Base-by-base conservation (phyloP, 805 yeast species). In the Sporopachydermia lactativora region DNA sequence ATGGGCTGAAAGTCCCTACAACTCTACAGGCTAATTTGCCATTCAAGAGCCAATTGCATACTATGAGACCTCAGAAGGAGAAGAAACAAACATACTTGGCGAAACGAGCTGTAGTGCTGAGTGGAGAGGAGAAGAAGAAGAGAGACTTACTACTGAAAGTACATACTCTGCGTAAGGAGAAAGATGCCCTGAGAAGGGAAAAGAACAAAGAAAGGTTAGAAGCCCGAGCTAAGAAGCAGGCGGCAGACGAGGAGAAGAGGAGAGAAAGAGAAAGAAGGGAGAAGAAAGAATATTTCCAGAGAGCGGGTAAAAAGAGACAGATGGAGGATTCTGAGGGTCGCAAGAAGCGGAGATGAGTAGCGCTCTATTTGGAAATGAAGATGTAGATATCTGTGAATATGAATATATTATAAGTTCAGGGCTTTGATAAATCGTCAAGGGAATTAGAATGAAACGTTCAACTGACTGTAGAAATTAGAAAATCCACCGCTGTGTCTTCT, bases 71-170 rank as follows among this genome's bases (percentile, higher is more conserved):
- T 18, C 92, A 82, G 60, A 77, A 72, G 66, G 47, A 48, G 45
- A 48, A 52, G 47, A 79, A 81, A 60, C 69, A 73, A 53, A 77
- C 95, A 0, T 92, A 89, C 55, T 57, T 81, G 73, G 73, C 70
- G 42, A 92, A 86, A 66, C 76, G 98, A 54, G 98, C 98, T 1
- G 96, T 92, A 41, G 92, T 92, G 4, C 62, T 88, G 34, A 82
- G 78, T 35, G 95, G 94, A 13, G 95, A 84, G 40, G 97, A 89
- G 61, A 85, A 84, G 78, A 82, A 84, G 64, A 88, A 94, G 19
- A 73, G 96, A 50, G 79, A 85, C 28, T 71, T 89, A 61, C 74
- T 92, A 68, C 89, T 81, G 60, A 83, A 83, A 62, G 76, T 92
- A 42, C 73, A 81, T 52, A 85, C 97, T 0, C 65, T 92, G 41